Base-by-base conservation (phyloP, 768 basidiomycete genomes). In the Mycena indigotica region DNA sequence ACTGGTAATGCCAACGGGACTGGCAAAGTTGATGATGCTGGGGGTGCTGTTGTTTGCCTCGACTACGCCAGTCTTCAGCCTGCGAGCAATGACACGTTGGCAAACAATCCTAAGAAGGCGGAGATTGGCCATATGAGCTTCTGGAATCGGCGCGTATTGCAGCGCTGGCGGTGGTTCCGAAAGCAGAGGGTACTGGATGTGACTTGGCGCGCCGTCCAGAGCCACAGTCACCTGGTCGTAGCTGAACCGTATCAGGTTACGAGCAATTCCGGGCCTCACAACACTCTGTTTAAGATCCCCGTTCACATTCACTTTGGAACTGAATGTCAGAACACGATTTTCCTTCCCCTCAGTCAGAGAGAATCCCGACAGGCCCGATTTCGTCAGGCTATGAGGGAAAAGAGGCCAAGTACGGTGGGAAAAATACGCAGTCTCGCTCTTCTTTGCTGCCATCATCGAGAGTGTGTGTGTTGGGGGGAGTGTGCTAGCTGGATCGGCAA, bases 401-500 rank as follows among this genome's bases (percentile, higher is more conserved):
- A 98, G 86, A 0, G 90, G 83, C 67, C 74, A 80, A 1, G 85
- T 80, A 24, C 80, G 76, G 57, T 91, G 84, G 0, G 79, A 66
- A 48, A 88, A 80, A 70, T 99, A 99, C 0, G 75, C 65, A 0
- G 90, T 81, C 41, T 78, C 68, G 2, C 75, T 75, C 55, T 77
- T 74, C 44, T 74, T 66, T 4, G 78, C 75, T 0, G 95, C 95
- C 4, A 76, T 71, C 25, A 76, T 72, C 1, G 89, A 79, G 2
- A 94, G 67, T 5, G 74, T 63, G 68, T 95, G 88, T 1, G 78
- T 79, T 0, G 89, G 90, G 19, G 87, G 88, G 24, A 99, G 78
- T 48, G 88, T 63, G 12, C 87, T 77, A 1, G 93, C 93, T 0
- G 95, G 95, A 69, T 99, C 97, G 10, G 97, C 95, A 55, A 99